phyloP scores from a whole-genome alignment of 306 rosid species.

The Cucurbita argyrosperma region DNA sequence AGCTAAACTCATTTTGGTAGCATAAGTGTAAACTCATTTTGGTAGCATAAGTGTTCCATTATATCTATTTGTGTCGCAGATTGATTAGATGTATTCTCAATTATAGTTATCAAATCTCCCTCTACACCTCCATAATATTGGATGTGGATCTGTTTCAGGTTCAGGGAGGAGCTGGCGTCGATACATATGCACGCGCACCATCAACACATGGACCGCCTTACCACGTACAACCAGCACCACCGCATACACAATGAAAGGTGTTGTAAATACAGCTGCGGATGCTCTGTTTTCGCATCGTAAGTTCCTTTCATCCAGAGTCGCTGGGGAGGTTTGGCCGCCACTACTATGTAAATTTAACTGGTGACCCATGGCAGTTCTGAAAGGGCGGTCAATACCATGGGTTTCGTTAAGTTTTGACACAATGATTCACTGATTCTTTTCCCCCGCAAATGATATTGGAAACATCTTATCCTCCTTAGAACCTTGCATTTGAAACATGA shows the following conservation, averaged over 20 bases:
- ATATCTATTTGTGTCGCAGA: not conserved
- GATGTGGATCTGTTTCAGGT: not conserved
- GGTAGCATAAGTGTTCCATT: not conserved
- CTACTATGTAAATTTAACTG: not conserved
- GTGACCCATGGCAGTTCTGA: not conserved
- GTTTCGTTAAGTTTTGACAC: not conserved
- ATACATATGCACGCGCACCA: constrained; percentile 22
- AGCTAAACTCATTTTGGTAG: not conserved
- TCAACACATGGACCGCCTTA: constrained; percentile 7
- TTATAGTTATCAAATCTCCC: not conserved
- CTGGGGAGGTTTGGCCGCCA: not conserved
- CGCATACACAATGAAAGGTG: constrained; percentile 12
- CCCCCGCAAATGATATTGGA: not conserved
- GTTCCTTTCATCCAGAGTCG: not conserved
- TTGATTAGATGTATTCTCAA: not conserved
- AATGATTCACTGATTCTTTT: not conserved
- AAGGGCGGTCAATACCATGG: not conserved
- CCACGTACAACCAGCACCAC: constrained; percentile 23
- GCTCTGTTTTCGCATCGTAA: not conserved
- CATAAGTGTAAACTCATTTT: not conserved
- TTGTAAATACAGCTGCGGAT: not conserved
- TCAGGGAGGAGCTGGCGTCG: constrained; percentile 16
- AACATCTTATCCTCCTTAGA: not conserved
- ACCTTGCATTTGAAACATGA: not conserved
- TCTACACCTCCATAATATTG: not conserved